Evolutionary conservation across 345 rosid genomes (phyloP), one percentile per base, ranked within the genome.

Genomic region (Anacardium occidentale): DNA sequence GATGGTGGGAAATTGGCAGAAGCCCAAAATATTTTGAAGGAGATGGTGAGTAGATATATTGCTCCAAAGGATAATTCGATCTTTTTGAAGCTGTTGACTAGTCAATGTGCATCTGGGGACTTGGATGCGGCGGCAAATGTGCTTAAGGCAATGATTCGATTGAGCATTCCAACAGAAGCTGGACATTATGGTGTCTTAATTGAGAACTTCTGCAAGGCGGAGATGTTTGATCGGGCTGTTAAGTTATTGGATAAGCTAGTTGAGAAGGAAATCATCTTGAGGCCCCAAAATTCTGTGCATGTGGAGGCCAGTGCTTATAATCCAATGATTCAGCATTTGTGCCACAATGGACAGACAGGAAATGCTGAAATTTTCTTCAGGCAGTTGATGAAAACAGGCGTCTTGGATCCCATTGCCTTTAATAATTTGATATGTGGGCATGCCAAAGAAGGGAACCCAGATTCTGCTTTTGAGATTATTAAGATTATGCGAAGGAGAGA

Each of bases 311-410:
- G 66, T 69, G 92, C 94, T 40, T 94, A 86, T 76, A 89, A 87
- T 73, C 87, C 84, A 0, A 80, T 94, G 68, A 89, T 91, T 56
- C 83, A 85, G 76, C 84, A 90, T 77, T 79, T 91, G 42, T 91
- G 97, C 78, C 78, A 71, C 83, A 81, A 81, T 66, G 93, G 94
- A 51, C 91, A 85, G 71, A 90, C 97, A 0, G 75, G 74, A 37
- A 94, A 89, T 81, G 97, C 98, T 14, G 98, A 94, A 81, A 74
- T 64, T 80, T 89, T 94, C 79, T 86, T 90, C 85, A 66, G 97
- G 79, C 93, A 91, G 82, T 79, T 94, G 81, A 86, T 94, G 97
- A 94, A 91, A 78, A 89, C 75, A 75, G 98, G 96, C 71, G 84
- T 89, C 37, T 83, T 82, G 72, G 97, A 94, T 81, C 79, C 89